Evolutionary conservation across 768 basidiomycete species (phyloP).

Genomic region (Lactarius hatsudake): DNA sequence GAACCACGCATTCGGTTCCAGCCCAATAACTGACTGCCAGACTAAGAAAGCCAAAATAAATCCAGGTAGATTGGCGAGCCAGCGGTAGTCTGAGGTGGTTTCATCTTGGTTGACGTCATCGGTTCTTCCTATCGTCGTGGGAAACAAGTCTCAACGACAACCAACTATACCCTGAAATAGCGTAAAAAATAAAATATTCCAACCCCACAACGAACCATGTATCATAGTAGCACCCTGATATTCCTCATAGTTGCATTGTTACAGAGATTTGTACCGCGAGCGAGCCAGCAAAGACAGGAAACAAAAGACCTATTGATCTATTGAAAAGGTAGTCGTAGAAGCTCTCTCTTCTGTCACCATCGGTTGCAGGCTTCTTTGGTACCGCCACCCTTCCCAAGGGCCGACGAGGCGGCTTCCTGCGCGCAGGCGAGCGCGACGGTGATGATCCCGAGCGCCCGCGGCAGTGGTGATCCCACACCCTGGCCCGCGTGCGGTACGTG

Average conservation of each 20-base stretch:
- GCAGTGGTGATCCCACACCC: slow-evolving; percentile 26
- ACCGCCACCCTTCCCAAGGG: slow-evolving; percentile 26
- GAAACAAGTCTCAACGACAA: too few relatives aligned
- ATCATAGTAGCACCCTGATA: not conserved
- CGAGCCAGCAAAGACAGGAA: not conserved
- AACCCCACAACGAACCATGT: not conserved
- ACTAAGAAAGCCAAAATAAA: too few relatives aligned
- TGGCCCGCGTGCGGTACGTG: slow-evolving; percentile 34
- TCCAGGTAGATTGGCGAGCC: too few relatives aligned
- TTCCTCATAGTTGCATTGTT: not conserved
- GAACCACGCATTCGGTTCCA: too few relatives aligned
- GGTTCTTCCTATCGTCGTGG: too few relatives aligned
- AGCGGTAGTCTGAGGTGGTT: too few relatives aligned
- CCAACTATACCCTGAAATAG: not conserved
- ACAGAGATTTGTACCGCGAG: not conserved
- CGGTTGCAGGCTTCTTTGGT: not conserved
- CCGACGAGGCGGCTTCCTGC: slow-evolving; percentile 32
- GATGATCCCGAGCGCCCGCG: slow-evolving; percentile 46
- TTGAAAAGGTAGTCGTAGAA: slow-evolving; percentile 27
- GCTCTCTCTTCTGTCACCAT: slow-evolving; percentile 2
- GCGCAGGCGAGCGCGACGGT: slow-evolving; percentile 53
- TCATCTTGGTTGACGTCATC: too few relatives aligned
- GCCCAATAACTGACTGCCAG: too few relatives aligned
- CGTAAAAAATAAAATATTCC: not conserved
- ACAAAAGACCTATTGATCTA: not conserved